Evolutionary conservation across 768 basidiomycete species (phyloP), one percentile per base, ranked within the genome.

Genomic region (Leccinum broughii): DNA sequence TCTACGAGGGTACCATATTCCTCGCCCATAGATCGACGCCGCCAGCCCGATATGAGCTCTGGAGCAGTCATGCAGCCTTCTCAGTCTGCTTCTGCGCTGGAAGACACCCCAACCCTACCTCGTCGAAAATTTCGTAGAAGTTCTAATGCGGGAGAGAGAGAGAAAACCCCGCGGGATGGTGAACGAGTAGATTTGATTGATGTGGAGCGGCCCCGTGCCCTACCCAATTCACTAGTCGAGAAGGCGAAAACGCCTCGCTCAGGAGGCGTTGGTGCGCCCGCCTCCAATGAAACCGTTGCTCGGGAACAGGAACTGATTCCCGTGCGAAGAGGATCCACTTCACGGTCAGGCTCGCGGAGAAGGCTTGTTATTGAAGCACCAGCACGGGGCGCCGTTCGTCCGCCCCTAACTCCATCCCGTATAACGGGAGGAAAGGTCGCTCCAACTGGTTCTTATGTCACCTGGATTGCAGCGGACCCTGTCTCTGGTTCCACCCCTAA

Each of bases 401-500:
- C 66, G 59, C 34, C 30, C 46, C 65, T 51, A 50, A 5, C 53
- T 46, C 60, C 52, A 13, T 54, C 61, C 28, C 67, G 48, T 39
- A 65, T 55, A 35, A 56, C 48, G 7, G 72, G 72, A n/a, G 72
- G 72, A 50, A 74, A 37, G 46, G 56, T 60, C 17, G 70, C 66
- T 24, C 74, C 74, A 34, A 10, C 15, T 32, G 56, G 59, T 34
- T 71, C 53, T 56, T 63, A 65, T 37, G 53, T 73, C 15, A 58
- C 58, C 22, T 68, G 64, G 64, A 74, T 66, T 59, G 69, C 77
- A 35, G 70, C 76, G 39, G 75, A 81, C 53, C 55, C 68, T 17
- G 66, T 65, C 52, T 54, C 73, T 22, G 60, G 59, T 39, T 63
- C 83, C 2, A 71, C 77, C 14, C 81, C 82, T 35, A 32, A 28